A percentile compares a stretch with the other conserved stretches of the same genome.
Conservation (phyloP, 805 yeast species). For the Kodamaea fukazawae region DNA sequence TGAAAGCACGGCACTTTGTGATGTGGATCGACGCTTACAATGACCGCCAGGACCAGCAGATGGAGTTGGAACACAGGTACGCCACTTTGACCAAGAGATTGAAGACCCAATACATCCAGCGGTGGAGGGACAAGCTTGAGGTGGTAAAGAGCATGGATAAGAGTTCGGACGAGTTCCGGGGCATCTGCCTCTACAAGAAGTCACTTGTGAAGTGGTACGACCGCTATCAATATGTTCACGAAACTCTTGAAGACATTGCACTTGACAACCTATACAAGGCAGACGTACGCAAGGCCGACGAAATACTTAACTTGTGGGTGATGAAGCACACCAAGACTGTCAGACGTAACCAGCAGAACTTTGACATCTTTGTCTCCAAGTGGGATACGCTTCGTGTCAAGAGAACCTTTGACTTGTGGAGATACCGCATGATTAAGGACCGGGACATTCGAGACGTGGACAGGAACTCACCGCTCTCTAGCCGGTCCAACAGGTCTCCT, state of each 20-base stretch:
- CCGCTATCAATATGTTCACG: conserved; percentile 21
- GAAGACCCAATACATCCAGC: background rate
- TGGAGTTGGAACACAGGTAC: conserved; percentile 10
- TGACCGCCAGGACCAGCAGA: conserved; percentile 8
- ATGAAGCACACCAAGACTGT: conserved; percentile 33
- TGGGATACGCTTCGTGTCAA: conserved; percentile 28
- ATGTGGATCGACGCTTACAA: conserved; percentile 24
- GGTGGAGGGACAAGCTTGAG: no score
- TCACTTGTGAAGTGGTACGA: conserved; percentile 35
- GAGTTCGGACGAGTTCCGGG: conserved; percentile 14
- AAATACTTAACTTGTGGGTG: conserved; percentile 33
- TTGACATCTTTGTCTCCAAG: conserved; percentile 31
- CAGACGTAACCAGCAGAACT: conserved; percentile 33
- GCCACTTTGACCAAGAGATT: conserved; percentile 6
- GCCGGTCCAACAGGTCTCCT: background rate
- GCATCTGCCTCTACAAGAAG: conserved; percentile 22
- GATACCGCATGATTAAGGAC: conserved; percentile 10
- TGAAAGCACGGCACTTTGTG: conserved; percentile 12
- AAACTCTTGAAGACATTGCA: conserved; percentile 26
- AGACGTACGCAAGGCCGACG: conserved; percentile 26
- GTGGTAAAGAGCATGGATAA: no score
- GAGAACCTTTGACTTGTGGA: conserved; percentile 39
- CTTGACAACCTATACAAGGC: conserved; percentile 28
- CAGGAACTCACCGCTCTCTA: conserved; percentile 5
- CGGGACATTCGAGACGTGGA: background rate